Evolutionary conservation across 75 land plant species (phyloP).

Genomic region (Pinus tabuliformis): DNA sequence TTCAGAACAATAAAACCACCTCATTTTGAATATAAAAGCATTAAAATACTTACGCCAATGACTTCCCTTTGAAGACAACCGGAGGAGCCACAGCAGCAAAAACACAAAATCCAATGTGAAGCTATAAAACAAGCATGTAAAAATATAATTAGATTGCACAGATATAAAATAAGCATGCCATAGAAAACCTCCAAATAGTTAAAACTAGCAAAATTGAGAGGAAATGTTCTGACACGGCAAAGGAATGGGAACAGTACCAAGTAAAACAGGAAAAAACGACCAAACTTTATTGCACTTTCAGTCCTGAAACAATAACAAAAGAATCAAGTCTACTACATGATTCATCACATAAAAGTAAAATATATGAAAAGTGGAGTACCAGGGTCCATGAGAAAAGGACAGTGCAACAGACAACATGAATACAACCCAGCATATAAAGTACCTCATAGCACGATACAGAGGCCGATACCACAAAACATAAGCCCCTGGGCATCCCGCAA

Average conservation of each 20-base stretch:
- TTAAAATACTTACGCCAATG: slow-evolving; percentile 63
- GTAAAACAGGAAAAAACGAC: slow-evolving; percentile 90
- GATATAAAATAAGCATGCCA: neutral
- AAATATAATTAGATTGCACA: neutral
- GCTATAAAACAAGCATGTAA: slow-evolving; percentile 27
- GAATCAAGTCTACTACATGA: neutral
- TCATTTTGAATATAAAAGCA: no score
- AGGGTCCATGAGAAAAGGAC: neutral
- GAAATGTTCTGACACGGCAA: neutral
- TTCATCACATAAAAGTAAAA: neutral
- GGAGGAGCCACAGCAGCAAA: slow-evolving; percentile 90
- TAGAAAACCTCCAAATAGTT: neutral
- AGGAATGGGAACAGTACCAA: slow-evolving; percentile 34
- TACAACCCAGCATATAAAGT: slow-evolving; percentile 1
- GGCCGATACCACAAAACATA: slow-evolving; percentile 97
- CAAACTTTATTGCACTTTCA: slow-evolving; percentile 86
- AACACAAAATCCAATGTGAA: slow-evolving; percentile 74
- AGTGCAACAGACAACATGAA: slow-evolving; percentile 1
- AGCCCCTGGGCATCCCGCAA: slow-evolving; percentile 84
- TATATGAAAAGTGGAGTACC: neutral
- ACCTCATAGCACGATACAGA: slow-evolving; percentile 97
- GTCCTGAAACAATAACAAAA: slow-evolving; percentile 38
- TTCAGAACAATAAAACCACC: no score
- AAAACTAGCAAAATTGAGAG: neutral
- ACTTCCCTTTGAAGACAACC: slow-evolving; percentile 79